Percentiles rank a stretch among this genome's conserved stretches.
Evolutionary conservation across 306 rosid genomes (phyloP).

Genomic region (Cicer cuneatum): DNA sequence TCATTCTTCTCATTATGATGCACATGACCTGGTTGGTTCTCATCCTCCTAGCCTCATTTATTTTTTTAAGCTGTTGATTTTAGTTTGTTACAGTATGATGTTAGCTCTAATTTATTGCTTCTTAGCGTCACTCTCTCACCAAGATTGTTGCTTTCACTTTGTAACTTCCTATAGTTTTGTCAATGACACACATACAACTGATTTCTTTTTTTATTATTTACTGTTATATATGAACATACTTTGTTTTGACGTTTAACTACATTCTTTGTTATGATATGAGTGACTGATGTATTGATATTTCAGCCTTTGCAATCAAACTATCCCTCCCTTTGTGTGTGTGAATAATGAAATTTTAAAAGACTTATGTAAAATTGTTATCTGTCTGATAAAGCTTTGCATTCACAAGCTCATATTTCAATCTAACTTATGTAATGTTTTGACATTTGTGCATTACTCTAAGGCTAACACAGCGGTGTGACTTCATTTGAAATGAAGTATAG

Average conservation of each 20-base stretch:
- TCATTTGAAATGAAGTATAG: slow-evolving; percentile 19
- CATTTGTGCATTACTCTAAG: slow-evolving; percentile 25
- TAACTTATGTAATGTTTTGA: slow-evolving; percentile 18
- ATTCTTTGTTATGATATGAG: slow-evolving; percentile 7
- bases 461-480: slow-evolving; percentile 30
- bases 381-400: not conserved
- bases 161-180: slow-evolving; percentile 32
- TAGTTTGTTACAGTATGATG: slow-evolving; percentile 36
- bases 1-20: slow-evolving; percentile 73
- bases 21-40: slow-evolving; percentile 69
- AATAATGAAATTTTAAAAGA: slow-evolving; percentile 25
- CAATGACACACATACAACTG: not conserved
- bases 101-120: slow-evolving; percentile 16
- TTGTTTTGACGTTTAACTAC: slow-evolving; percentile 17
- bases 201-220: slow-evolving; percentile 33
- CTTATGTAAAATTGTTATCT: slow-evolving; percentile 10
- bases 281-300: slow-evolving; percentile 28
- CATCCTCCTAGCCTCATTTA: slow-evolving; percentile 33
- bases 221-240: slow-evolving; percentile 25
- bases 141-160: slow-evolving; percentile 35
- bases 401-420: slow-evolving; percentile 25
- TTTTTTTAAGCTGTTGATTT: slow-evolving; percentile 14
- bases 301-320: not conserved
- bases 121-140: not conserved
- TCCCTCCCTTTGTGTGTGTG: slow-evolving; percentile 12